Base-by-base conservation (phyloP, 2,329 filamentous ascomycete genomes). In the Aspergillus hortae region DNA sequence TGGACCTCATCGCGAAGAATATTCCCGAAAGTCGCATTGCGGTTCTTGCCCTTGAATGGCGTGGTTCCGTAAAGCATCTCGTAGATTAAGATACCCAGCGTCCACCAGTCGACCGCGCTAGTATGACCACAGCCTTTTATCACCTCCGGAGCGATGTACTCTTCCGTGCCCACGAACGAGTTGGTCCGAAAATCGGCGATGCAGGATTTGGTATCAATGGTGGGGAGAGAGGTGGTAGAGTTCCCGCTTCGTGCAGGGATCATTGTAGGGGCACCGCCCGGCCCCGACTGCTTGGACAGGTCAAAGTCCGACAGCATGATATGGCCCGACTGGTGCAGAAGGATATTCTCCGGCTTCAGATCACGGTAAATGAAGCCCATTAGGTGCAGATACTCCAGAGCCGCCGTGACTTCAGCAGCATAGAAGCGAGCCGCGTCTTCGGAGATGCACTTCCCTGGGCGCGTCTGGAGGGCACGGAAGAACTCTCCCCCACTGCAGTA, bases 271-370 rank as follows among this genome's bases (percentile, higher is more conserved):
- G 92, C 92, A 75, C 94, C 94, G 66, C 92, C 94, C 14, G 90
- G 87, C 60, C 95, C 94, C 6, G 94, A 99, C 74, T 99, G 94
- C 74, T 99, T 99, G 9, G 92, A 96, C 56, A 99, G 76, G 73
- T 99, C 94, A 73, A 99, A 99, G 76, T 99, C 94, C 55, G 94
- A 97, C 70, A 99, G 82, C 94, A 99, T 99, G 64, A 99, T 99
- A 73, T 99, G 94, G 14, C 94, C 94, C n/a, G 94, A 97, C 72
- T 99, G 94, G 71, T 99, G 94, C 19, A 99, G 84, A 12, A 99
- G 80, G 60, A 99, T 99, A 65, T 99, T 89, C 76, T 99, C 94
- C 59, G 94, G 94, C 76, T 99, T 99, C 65, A 99, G 71, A 74
- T 99, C 94, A 61, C 94, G 86, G 74, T 99, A 99, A 60, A 99